A percentile compares a stretch with the other conserved stretches of the same genome.
Evolutionary conservation across 2,329 filamentous ascomycete species (phyloP).

Genomic region (Lecanosticta acicola): DNA sequence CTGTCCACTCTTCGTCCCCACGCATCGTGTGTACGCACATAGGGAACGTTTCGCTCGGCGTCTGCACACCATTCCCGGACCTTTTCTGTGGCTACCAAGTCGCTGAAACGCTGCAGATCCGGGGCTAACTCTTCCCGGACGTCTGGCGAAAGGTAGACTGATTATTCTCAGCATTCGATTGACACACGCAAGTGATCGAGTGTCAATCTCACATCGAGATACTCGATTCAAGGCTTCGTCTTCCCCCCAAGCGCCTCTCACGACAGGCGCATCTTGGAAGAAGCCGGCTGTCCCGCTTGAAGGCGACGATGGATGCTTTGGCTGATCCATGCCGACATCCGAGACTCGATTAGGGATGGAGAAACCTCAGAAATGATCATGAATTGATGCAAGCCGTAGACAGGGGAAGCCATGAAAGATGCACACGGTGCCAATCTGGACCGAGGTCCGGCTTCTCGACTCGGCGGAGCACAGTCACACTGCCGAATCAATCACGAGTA

Average conservation of each 20-base stretch:
- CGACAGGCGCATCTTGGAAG: constrained; percentile 13
- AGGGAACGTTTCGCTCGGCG: constrained; percentile 60
- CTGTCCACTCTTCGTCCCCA: constrained; percentile 57
- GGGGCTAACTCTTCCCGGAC: constrained; percentile 5
- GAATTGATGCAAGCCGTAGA: too few species aligned
- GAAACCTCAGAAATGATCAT: too few species aligned
- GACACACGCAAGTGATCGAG: too few species aligned
- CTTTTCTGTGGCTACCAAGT: constrained; percentile 49
- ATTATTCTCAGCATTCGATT: background rate
- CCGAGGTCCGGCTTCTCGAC: too few species aligned
- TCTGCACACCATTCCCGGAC: constrained; percentile 56
- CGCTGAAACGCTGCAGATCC: constrained; percentile 38
- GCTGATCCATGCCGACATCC: too few species aligned
- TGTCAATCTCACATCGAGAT: background rate
- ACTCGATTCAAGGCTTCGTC: constrained; percentile 12
- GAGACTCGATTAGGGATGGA: too few species aligned
- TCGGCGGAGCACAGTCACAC: too few species aligned
- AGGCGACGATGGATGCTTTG: background rate
- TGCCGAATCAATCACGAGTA: too few species aligned
- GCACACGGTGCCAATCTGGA: too few species aligned
- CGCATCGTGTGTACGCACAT: constrained; percentile 54
- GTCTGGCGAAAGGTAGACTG: constrained; percentile 40
- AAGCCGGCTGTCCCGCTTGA: constrained; percentile 15
- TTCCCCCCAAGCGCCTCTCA: constrained; percentile 10
- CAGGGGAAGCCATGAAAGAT: too few species aligned